Evolutionary conservation across 805 yeast genomes (phyloP).

Genomic region (Hyphopichia homilentoma): DNA sequence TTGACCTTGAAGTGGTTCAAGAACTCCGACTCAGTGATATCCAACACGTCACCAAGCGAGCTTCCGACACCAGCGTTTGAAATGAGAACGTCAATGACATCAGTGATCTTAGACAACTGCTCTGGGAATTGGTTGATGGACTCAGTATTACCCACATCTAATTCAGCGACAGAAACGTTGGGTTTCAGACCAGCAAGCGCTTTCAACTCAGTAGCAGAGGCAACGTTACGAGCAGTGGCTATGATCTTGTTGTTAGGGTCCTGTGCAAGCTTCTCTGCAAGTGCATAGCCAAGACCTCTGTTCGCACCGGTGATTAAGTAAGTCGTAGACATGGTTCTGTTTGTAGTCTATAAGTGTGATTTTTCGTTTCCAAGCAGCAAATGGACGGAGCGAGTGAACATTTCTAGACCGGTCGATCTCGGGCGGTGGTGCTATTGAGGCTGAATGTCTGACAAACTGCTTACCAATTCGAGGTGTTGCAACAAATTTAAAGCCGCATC

Average conservation of each 20-base stretch:
- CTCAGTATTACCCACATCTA: slow-evolving; percentile 16
- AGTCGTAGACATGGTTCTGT: background rate
- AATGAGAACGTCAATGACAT: slow-evolving; percentile 26
- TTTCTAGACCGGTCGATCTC: no score
- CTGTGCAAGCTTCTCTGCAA: slow-evolving; percentile 21
- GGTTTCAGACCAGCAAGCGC: slow-evolving; percentile 4
- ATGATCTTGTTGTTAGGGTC: slow-evolving; percentile 28
- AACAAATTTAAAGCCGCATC: no score
- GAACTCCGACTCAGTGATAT: slow-evolving; percentile 13
- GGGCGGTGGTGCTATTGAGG: no score
- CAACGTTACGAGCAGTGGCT: slow-evolving; percentile 35
- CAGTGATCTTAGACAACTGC: slow-evolving; percentile 7
- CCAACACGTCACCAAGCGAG: slow-evolving; percentile 12
- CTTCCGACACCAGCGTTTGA: slow-evolving; percentile 23
- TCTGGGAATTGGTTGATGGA: slow-evolving; percentile 10
- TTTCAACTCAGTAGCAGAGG: slow-evolving; percentile 16
- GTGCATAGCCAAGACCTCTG: slow-evolving; percentile 37
- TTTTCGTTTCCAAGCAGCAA: no score
- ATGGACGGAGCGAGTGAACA: no score
- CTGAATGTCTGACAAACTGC: no score
- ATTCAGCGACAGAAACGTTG: slow-evolving; percentile 11
- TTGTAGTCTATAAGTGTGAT: no score
- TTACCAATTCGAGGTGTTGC: no score
- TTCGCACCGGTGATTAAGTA: slow-evolving; percentile 35
- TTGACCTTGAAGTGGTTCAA: slow-evolving; percentile 15